Percentiles rank a stretch among this genome's conserved stretches.
phyloP scores from a whole-genome alignment of 2,329 filamentous ascomycete species.

The Aspergillus fischeri region DNA sequence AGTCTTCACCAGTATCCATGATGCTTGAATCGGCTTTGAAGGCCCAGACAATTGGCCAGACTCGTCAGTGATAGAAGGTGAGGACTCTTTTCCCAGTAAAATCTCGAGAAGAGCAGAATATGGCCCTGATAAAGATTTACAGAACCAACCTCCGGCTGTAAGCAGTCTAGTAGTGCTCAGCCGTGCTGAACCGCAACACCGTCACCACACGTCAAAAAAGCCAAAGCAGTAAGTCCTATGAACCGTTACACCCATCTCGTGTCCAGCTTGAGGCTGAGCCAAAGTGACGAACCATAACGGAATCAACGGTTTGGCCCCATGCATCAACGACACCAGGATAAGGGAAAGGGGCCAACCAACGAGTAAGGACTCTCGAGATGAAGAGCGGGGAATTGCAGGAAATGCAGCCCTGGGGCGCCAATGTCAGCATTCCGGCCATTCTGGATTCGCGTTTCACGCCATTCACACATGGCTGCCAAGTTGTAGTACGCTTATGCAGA shows the following conservation, averaged over 20 bases:
- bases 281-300: conserved; percentile 3
- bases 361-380: neutral
- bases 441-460: neutral
- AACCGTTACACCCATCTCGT: neutral
- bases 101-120: neutral
- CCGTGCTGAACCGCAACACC: neutral
- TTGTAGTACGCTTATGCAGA: neutral
- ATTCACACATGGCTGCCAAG: neutral
- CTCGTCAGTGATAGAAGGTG: neutral
- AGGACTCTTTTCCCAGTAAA: neutral
- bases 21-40: neutral
- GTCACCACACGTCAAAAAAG: neutral
- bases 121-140: neutral
- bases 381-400: neutral
- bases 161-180: neutral
- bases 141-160: neutral
- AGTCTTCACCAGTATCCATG: conserved; percentile 31
- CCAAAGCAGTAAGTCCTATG: neutral
- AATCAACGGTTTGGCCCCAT: neutral
- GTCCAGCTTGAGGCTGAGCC: conserved; percentile 4
- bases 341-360: neutral
- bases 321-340: neutral
- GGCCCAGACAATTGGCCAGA: neutral
- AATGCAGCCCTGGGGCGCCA: neutral
- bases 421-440: neutral